These are phyloP conservation scores for Wickerhamomyces alni DNA, from an alignment of 805 yeast species.

Conservation along the genomic window DNA sequence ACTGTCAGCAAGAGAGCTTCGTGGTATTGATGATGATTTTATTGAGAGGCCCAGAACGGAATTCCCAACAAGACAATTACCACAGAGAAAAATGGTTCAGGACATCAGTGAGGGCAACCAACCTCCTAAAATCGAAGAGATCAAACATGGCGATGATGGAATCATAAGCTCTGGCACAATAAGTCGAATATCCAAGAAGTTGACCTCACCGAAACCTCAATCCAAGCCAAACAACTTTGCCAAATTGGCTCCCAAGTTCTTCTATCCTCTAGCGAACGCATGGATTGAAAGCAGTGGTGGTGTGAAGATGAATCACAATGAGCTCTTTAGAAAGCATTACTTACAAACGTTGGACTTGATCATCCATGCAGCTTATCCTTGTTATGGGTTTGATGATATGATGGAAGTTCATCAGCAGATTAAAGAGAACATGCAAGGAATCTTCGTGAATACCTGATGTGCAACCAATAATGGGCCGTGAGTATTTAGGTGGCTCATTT, in stretches of 20 bases:
- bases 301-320: conserved; percentile 39
- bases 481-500: too few species aligned
- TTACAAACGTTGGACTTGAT: conserved; percentile 40
- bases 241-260: conserved; percentile 36
- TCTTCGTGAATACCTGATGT: neutral
- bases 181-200: conserved; percentile 30
- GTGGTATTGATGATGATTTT: conserved; percentile 54
- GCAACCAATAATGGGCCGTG: neutral
- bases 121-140: conserved; percentile 12
- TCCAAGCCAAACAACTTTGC: conserved; percentile 26
- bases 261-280: conserved; percentile 46
- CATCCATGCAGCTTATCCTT: conserved; percentile 43
- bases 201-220: conserved; percentile 14
- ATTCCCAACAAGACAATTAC: conserved; percentile 29
- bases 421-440: conserved; percentile 7
- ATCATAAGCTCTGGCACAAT: conserved; percentile 12
- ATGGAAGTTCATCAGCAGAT: conserved; percentile 24
- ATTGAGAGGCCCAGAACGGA: conserved; percentile 31
- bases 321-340: conserved; percentile 46
- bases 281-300: conserved; percentile 51
- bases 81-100: conserved; percentile 13
- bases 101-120: conserved; percentile 2
- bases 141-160: conserved; percentile 6
- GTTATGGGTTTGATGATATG: conserved; percentile 31
- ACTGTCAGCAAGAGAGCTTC: conserved; percentile 65